Evolutionary conservation across 2,329 filamentous ascomycete species (phyloP).

Genomic region (Cercospora brassicicola): DNA sequence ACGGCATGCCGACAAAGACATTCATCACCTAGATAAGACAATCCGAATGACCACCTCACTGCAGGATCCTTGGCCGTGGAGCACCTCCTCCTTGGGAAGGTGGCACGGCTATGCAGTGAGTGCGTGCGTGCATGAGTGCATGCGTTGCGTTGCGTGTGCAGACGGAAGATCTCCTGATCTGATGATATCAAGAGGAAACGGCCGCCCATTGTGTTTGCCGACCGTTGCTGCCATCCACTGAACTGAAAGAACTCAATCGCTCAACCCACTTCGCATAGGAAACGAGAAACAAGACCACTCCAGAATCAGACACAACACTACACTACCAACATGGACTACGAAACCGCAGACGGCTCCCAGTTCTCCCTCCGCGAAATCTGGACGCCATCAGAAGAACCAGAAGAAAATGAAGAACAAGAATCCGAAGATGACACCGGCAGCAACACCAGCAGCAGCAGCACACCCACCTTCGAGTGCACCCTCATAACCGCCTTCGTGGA

Average conservation of each 20-base stretch:
- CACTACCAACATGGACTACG: constrained; percentile 32
- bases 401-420: not conserved
- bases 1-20: constrained; percentile 4
- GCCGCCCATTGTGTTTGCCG: not conserved
- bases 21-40: not conserved
- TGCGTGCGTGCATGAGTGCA: not conserved
- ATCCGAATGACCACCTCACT: constrained; percentile 6
- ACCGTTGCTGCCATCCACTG: not conserved
- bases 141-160: not conserved
- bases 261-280: not conserved
- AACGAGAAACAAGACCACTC: not conserved
- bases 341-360: constrained; percentile 34
- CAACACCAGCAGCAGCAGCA: constrained; percentile 12
- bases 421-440: not conserved
- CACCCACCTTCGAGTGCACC: constrained; percentile 23
- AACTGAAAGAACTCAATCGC: not conserved
- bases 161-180: not conserved
- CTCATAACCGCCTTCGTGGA: constrained; percentile 34
- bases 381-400: not conserved
- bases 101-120: constrained; percentile 9
- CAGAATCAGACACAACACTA: not conserved
- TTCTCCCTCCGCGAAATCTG: constrained; percentile 33
- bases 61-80: not conserved
- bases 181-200: not conserved
- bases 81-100: constrained; percentile 1